These are phyloP conservation scores for Plasmodium ovale DNA, from an alignment of 169 alveolate species.

Conservation along the genomic window DNA sequence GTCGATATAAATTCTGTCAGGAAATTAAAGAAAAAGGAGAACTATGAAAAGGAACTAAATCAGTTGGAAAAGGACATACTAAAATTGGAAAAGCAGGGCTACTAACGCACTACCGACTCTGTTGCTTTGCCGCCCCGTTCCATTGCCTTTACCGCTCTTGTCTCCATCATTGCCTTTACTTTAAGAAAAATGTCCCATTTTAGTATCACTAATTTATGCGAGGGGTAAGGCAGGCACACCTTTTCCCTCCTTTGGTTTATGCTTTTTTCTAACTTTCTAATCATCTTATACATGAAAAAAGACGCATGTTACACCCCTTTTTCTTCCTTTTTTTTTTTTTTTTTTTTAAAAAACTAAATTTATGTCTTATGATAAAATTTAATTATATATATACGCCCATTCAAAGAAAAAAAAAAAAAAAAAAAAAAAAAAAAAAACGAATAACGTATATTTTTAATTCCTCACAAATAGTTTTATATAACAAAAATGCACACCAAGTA, in stretches of 20 bases:
- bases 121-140: too few relatives aligned
- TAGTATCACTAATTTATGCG: too few relatives aligned
- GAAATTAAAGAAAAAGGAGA: constrained; percentile 73
- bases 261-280: neutral
- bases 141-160: too few relatives aligned
- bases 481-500: neutral
- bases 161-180: too few relatives aligned
- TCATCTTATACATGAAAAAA: neutral
- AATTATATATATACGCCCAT: neutral
- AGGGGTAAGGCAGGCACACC: too few relatives aligned
- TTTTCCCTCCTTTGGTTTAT: neutral
- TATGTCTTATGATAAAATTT: constrained; percentile 4
- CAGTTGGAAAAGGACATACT: constrained; percentile 73
- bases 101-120: too few relatives aligned
- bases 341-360: neutral
- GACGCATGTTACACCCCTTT: neutral
- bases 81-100: constrained; percentile 45
- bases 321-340: constrained; percentile 1
- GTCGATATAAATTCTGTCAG: constrained; percentile 71
- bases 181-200: too few relatives aligned
- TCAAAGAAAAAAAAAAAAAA: neutral
- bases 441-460: neutral
- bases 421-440: neutral
- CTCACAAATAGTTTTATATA: neutral
- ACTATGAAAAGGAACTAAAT: constrained; percentile 63